Conservation (phyloP, 192 early-diverging fungal species). For the Geranomyces variabilis region DNA sequence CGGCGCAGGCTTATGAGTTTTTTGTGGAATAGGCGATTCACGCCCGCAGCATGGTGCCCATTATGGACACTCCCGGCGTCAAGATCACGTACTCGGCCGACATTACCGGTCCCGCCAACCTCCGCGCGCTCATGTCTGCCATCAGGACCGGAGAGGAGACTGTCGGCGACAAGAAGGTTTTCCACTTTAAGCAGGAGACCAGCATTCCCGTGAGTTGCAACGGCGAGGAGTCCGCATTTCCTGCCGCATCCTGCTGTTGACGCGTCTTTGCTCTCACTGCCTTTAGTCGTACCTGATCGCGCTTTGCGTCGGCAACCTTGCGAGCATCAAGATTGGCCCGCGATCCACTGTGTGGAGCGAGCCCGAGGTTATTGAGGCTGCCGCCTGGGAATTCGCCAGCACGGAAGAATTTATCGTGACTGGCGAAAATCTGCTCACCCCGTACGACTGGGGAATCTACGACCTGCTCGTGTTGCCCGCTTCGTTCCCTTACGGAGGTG, state of each 20-base stretch:
- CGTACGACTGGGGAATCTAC: slow-evolving; percentile 96
- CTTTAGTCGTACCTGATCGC: slow-evolving; percentile 85
- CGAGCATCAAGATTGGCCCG: slow-evolving; percentile 80
- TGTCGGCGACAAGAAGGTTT: slow-evolving; percentile 59
- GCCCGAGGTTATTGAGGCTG: slow-evolving; percentile 82
- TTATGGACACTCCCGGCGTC: slow-evolving; percentile 55
- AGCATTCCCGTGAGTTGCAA: slow-evolving; percentile 57
- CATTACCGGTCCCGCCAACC: slow-evolving; percentile 71
- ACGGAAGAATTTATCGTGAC: slow-evolving; percentile 60
- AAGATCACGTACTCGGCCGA: slow-evolving; percentile 86
- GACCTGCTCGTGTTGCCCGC: slow-evolving; percentile 71
- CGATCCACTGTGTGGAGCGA: slow-evolving; percentile 96
- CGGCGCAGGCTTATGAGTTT: too few relatives aligned
- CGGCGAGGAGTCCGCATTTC: neutral
- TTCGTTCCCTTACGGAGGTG: slow-evolving; percentile 26
- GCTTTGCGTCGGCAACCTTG: slow-evolving; percentile 88
- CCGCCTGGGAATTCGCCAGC: slow-evolving; percentile 91
- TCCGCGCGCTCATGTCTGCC: slow-evolving; percentile 95
- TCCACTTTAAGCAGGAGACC: slow-evolving; percentile 82
- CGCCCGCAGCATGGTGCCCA: slow-evolving; percentile 84
- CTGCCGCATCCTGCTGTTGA: neutral
- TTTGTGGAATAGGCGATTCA: slow-evolving; percentile 72
- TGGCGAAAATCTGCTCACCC: slow-evolving; percentile 70
- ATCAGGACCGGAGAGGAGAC: slow-evolving; percentile 63
- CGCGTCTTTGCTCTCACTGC: too few relatives aligned